A percentile compares a stretch with the other conserved stretches of the same genome.
Evolutionary conservation across 768 basidiomycete species (phyloP).

Genomic region (Grammothele lineata): DNA sequence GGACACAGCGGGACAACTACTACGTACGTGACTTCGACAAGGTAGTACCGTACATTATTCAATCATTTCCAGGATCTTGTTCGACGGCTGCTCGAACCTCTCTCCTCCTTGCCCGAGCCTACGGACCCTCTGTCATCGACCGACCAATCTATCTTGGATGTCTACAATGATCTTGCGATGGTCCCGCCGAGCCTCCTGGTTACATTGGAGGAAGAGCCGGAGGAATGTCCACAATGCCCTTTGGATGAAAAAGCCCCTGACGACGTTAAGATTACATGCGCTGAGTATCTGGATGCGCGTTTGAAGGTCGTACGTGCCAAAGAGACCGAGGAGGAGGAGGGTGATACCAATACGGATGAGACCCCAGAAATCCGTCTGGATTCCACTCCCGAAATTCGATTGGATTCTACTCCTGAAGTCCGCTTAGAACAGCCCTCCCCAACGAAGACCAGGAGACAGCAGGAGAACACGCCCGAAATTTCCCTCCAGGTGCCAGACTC

Average conservation of each 20-base stretch:
- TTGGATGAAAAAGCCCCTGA: slow-evolving; percentile 45
- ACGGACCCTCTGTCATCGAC: slow-evolving; percentile 32
- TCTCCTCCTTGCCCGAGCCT: slow-evolving; percentile 41
- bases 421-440: slow-evolving; percentile 31
- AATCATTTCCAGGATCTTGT: slow-evolving; percentile 56
- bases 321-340: slow-evolving; percentile 20
- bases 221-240: slow-evolving; percentile 41
- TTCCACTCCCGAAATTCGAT: slow-evolving; percentile 36
- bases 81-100: slow-evolving; percentile 54
- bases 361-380: slow-evolving; percentile 39
- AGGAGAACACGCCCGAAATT: slow-evolving; percentile 19
- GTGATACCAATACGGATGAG: neutral
- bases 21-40: slow-evolving; percentile 46
- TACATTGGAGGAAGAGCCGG: slow-evolving; percentile 50
- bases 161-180: slow-evolving; percentile 52
- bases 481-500: slow-evolving; percentile 36
- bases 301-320: slow-evolving; percentile 38
- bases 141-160: slow-evolving; percentile 47
- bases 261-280: slow-evolving; percentile 43
- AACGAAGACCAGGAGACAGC: slow-evolving; percentile 12
- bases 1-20: slow-evolving; percentile 63
- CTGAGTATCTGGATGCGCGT: slow-evolving; percentile 51
- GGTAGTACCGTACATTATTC: slow-evolving; percentile 12
- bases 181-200: slow-evolving; percentile 48
- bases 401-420: slow-evolving; percentile 38